These are phyloP conservation scores for Phaeosphaeriaceae sp. DNA, from an alignment of 2,329 filamentous ascomycete genomes.

Conservation along the genomic window DNA sequence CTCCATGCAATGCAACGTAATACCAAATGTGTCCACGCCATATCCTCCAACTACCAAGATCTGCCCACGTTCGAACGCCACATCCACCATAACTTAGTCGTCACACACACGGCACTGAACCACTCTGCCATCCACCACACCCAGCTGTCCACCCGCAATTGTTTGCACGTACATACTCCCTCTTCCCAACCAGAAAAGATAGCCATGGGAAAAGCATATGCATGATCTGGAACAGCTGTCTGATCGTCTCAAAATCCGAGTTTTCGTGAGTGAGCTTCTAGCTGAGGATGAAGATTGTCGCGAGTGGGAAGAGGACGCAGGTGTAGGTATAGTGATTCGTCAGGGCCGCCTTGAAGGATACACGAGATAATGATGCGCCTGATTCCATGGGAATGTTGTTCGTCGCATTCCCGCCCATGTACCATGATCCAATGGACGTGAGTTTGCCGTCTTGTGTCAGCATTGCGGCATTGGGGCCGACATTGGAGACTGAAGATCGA, in stretches of 20 bases:
- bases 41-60: background rate
- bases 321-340: background rate
- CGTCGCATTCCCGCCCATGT: slow-evolving; percentile 63
- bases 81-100: background rate
- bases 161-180: background rate
- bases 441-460: slow-evolving; percentile 71
- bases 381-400: slow-evolving; percentile 1
- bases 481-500: slow-evolving; percentile 71
- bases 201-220: background rate
- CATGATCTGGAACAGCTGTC: background rate
- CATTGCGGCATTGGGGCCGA: slow-evolving; percentile 76
- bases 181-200: background rate
- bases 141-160: background rate
- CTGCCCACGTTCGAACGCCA: background rate
- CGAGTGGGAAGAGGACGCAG: background rate
- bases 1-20: background rate
- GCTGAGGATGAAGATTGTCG: background rate
- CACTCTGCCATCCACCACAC: background rate
- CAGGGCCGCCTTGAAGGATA: background rate
- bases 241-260: background rate
- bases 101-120: background rate
- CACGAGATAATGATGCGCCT: background rate
- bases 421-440: slow-evolving; percentile 80
- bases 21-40: too few species aligned
- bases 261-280: background rate